Base-by-base conservation (phyloP, 441 rosid genomes). In the Heliophila coronopifolia region DNA sequence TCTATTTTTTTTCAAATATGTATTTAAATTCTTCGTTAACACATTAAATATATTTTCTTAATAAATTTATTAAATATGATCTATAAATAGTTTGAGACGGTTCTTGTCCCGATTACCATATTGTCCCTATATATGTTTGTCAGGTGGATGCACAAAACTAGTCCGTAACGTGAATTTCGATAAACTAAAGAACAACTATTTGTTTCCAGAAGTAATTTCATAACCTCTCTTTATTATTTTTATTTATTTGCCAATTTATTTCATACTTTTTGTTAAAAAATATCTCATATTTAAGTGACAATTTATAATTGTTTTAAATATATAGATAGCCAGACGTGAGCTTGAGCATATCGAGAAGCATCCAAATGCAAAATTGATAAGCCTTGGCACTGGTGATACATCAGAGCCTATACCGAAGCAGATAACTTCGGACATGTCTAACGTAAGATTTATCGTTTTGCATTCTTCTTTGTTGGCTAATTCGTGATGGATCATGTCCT, bases 331-430 rank as follows among this genome's bases (percentile, higher is more conserved):
- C 19, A 50, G 55, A 56, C 89, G 83, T 41, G 79, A 77, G 79
- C 46, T 64, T 59, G 75, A 75, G 49, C 92, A 84, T 57, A 19
- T 71, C 34, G 66, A 71, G 65, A 83, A 75, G 59, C 56, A 75
- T 53, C 91, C 88, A 35, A 64, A 77, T 70, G 88, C 79, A 42
- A 46, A 59, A 54, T 31, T 87, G 71, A 78, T 87, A 58, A 79
- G 85, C 71, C 84, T 84, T 38, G 94, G 91, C 20, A 78, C 73
- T 48, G 94, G 93, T 47, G 91, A 87, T 59, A 81, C 94, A 16
- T 79, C 90, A 4, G 50, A 72, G 68, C 94, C 96, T 42, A 67
- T 87, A 56, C 96, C 88, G 9, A 71, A 67, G 13, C 49, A 43
- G 6, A 69, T 87, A 31, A 26, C 84, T 9, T 57, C 71, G 12